phyloP scores from a whole-genome alignment of 2,329 filamentous ascomycete species.

The Trichoderma sp. region DNA sequence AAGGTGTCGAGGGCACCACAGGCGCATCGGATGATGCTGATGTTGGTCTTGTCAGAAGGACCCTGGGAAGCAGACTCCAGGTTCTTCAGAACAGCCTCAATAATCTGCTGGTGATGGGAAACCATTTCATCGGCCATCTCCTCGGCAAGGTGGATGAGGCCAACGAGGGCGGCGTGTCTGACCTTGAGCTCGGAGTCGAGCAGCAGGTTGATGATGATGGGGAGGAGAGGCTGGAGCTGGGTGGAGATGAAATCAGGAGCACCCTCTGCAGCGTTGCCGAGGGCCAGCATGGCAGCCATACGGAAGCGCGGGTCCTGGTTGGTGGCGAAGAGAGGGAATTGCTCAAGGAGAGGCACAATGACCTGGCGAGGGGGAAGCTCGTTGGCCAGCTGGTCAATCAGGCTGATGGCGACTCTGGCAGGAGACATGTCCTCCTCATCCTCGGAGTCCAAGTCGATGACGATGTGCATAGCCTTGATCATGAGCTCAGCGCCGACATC shows the following conservation, averaged over 20 bases:
- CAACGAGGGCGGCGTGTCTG: slow-evolving; percentile 82
- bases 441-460: slow-evolving; percentile 82
- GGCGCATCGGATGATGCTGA: slow-evolving; percentile 84
- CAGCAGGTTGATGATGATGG: slow-evolving; percentile 78
- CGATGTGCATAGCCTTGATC: slow-evolving; percentile 82
- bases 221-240: slow-evolving; percentile 83
- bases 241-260: slow-evolving; percentile 97
- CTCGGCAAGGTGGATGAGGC: slow-evolving; percentile 86
- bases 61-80: slow-evolving; percentile 76
- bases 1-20: slow-evolving; percentile 91
- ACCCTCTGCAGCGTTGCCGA: slow-evolving; percentile 94
- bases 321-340: slow-evolving; percentile 78
- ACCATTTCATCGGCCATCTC: slow-evolving; percentile 90
- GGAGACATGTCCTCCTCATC: slow-evolving; percentile 80
- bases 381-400: slow-evolving; percentile 86
- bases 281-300: slow-evolving; percentile 85
- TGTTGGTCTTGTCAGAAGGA: slow-evolving; percentile 70
- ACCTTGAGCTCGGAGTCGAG: slow-evolving; percentile 83
- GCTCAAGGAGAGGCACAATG: slow-evolving; percentile 85
- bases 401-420: slow-evolving; percentile 77
- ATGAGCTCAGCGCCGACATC: slow-evolving; percentile 84
- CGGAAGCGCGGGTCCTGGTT: slow-evolving; percentile 75
- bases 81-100: slow-evolving; percentile 84
- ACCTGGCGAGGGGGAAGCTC: slow-evolving; percentile 92
- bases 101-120: slow-evolving; percentile 79